These are phyloP conservation scores for Firmiana major DNA, from an alignment of 345 rosid species.

Conservation along the genomic window DNA sequence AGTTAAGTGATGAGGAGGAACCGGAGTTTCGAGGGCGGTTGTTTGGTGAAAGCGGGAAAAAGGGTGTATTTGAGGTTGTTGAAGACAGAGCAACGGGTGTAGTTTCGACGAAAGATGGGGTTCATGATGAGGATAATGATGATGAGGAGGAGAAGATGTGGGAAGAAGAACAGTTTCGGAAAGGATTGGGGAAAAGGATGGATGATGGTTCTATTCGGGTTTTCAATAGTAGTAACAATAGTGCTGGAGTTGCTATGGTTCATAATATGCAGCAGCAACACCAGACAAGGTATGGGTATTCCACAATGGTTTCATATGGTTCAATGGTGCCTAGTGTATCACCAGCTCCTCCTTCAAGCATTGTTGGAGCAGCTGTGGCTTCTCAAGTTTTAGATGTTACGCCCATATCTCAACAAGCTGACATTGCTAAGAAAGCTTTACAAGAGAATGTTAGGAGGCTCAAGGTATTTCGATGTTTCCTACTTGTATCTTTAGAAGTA, in stretches of 20 bases:
- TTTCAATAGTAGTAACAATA: conserved; percentile 27
- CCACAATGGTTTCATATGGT: conserved; percentile 24
- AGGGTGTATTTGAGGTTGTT: conserved; percentile 66
- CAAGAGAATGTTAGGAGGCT: conserved; percentile 46
- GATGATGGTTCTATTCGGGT: conserved; percentile 53
- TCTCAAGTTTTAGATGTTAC: conserved; percentile 44
- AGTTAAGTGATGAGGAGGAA: conserved; percentile 78
- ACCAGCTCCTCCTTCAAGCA: conserved; percentile 39
- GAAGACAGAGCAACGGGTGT: conserved; percentile 31
- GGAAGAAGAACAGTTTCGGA: conserved; percentile 34
- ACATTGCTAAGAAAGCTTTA: conserved; percentile 68
- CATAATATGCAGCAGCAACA: neutral
- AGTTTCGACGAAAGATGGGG: conserved; percentile 9
- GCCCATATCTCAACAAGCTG: conserved; percentile 71
- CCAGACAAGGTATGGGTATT: conserved; percentile 37
- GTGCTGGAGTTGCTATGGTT: conserved; percentile 20
- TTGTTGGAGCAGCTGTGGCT: conserved; percentile 47
- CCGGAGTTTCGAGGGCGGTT: conserved; percentile 57
- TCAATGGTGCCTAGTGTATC: conserved; percentile 25
- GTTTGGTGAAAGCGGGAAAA: conserved; percentile 45
- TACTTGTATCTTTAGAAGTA: neutral
- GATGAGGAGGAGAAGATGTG: conserved; percentile 65
- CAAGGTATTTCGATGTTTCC: conserved; percentile 43
- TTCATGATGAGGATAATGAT: conserved; percentile 38
- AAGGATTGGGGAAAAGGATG: conserved; percentile 79